Evolutionary conservation across 148 eudicot species (phyloP).

Genomic region (Vaccinium myrtillus): DNA sequence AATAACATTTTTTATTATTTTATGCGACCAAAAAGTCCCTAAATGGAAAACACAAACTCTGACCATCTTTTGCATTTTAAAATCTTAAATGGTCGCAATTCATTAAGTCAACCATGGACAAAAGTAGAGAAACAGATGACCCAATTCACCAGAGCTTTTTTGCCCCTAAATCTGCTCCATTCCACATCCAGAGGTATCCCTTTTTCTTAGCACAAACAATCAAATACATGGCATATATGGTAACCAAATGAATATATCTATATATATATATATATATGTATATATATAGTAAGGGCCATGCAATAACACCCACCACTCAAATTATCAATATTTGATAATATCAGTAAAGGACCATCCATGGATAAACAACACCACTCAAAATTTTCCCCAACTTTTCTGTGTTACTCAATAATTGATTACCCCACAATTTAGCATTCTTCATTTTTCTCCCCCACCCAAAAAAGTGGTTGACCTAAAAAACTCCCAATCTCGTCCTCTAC

Average conservation of each 20-base stretch:
- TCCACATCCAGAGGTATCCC: neutral
- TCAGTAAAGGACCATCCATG: neutral
- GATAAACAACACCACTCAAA: neutral
- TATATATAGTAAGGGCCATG: too few relatives aligned
- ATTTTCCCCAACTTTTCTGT: slow-evolving; percentile 22
- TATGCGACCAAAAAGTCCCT: neutral
- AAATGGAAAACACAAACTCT: neutral
- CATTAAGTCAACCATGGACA: neutral
- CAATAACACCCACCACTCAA: neutral
- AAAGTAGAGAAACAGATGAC: neutral
- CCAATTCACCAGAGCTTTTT: neutral
- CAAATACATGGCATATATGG: neutral
- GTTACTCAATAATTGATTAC: slow-evolving; percentile 24
- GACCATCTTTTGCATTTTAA: neutral
- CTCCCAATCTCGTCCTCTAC: slow-evolving; percentile 15
- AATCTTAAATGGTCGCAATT: neutral
- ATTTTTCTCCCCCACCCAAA: slow-evolving; percentile 38
- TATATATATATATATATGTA: too few relatives aligned
- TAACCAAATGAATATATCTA: neutral
- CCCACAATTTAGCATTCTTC: slow-evolving; percentile 19
- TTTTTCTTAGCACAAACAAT: neutral
- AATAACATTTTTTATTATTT: too few relatives aligned
- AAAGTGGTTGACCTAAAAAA: slow-evolving; percentile 50
- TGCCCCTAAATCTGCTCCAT: neutral
- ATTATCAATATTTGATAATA: neutral